Base-by-base conservation (phyloP, 2,329 filamentous ascomycete genomes). In the Colletotrichum truncatum region DNA sequence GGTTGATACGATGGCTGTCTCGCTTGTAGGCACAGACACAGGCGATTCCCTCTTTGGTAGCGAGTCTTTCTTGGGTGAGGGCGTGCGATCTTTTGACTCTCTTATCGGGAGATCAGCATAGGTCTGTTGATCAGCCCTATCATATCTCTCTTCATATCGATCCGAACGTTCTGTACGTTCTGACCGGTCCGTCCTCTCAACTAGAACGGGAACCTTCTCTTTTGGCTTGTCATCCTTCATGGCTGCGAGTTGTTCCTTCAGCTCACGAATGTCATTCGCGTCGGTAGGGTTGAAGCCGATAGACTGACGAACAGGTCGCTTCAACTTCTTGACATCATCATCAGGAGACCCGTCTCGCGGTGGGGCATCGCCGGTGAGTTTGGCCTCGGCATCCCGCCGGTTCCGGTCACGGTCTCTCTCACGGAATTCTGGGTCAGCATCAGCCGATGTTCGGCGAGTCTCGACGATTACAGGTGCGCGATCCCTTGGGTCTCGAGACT, bases 271-370 rank as follows among this genome's bases (percentile, higher is more conserved):
- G 14, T 83, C 82, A 28, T 78, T 79, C 3, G 84, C 79, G 68
- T 88, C 82, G 26, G 83, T 87, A 6, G 85, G 85, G 62, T 86
- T 78, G 66, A 88, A 88, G 2, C 76, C 77, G 41, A 75, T 73
- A 1, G 82, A 77, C 34, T 74, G 70, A 14, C 77, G 78, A 23
- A 71, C 71, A 6, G 80, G 78, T 41, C 83, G 79, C 16, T 76
- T 75, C 8, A 74, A 66, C 51, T 74, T 73, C 57, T 77, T 79
- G n/a, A 71, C 74, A 36, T 82, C 77, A 25, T 78, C 79, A 25
- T 83, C 80, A 0, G 77, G 74, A 3, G 83, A 84, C 59, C 78
- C 75, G 4, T 81, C 83, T 73, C 67, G 78, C 57, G n/a, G 71
- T 68, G 55, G n/a, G 39, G 41, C 56, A n/a, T 82, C 79, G 34